Conservation (phyloP, 768 basidiomycete genomes). For the Leucogyrophana mollusca region DNA sequence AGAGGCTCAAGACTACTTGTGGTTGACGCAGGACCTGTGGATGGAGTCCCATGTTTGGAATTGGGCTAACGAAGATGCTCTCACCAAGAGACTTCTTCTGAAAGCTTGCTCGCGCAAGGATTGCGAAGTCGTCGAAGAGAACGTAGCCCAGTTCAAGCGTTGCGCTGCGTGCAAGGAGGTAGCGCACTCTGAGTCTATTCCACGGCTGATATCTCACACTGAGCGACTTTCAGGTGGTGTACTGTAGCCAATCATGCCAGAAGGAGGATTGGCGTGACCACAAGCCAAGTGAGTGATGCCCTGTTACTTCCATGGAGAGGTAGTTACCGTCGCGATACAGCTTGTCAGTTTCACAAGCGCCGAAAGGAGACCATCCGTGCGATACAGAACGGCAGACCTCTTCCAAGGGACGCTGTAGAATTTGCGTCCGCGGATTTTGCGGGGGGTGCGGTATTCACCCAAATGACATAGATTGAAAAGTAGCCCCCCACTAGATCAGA, state of each 20-base stretch:
- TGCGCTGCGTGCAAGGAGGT: constrained; percentile 37
- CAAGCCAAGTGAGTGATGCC: constrained; percentile 12
- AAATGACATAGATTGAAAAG: constrained; percentile 1
- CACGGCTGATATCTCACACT: neutral
- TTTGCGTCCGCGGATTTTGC: constrained; percentile 9
- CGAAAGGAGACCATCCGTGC: constrained; percentile 8
- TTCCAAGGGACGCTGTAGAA: neutral
- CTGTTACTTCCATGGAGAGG: neutral
- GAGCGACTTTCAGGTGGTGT: constrained; percentile 16
- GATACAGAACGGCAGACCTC: constrained; percentile 4
- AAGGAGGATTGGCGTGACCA: constrained; percentile 30
- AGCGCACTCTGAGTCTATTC: neutral
- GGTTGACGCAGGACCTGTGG: constrained; percentile 44
- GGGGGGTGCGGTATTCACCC: constrained; percentile 1
- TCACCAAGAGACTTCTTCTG: constrained; percentile 30
- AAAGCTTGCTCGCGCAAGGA: constrained; percentile 32
- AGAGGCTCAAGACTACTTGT: constrained; percentile 47
- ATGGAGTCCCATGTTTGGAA: constrained; percentile 41
- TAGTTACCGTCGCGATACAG: neutral
- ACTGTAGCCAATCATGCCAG: constrained; percentile 28
- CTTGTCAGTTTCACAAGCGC: constrained; percentile 7
- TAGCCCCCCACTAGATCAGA: too few relatives aligned
- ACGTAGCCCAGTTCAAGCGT: constrained; percentile 37
- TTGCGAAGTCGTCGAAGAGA: constrained; percentile 31
- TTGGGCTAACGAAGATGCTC: constrained; percentile 38